Base-by-base conservation (phyloP, 352 stramenopile genomes). In the Globisporangium solare region DNA sequence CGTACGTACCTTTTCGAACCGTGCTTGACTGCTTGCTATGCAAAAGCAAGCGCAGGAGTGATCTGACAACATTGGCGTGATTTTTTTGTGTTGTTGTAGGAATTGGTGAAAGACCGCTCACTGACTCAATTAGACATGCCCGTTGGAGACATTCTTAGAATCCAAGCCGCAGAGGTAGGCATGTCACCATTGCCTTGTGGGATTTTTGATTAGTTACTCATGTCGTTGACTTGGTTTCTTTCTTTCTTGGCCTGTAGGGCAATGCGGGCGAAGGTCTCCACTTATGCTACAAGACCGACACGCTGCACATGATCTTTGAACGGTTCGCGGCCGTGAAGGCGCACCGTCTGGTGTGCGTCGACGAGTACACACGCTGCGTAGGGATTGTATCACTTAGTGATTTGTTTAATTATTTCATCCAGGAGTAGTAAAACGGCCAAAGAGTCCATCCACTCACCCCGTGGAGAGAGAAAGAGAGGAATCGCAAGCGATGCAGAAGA, bases 381-480 rank as follows among this genome's bases (percentile, higher is more conserved):
- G 84, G 84, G 53, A 73, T 94, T 61, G 79, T 94, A 68, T 89
- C 84, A 52, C 79, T 94, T 56, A 92, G 84, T 63, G 84, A 94
- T 71, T 71, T 94, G 77, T 94, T 94, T 79, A 90, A 92, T 82
- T 94, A 94, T 86, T 94, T 94, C 71, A 71, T 94, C 52, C 68
- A 92, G 61, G 87, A 92, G 73, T 66, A 64, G 47, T 50, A 24
- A 47, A 14, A 58, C 7, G 42, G 18, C 32, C 18, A n/a, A 41
- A 39, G 18, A 49, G 40, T 57, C n/a, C n/a, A n/a, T n/a, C n/a
- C n/a, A n/a, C n/a, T 12, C 6, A 35, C 37, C 24, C 20, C 15
- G 20, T n/a, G 37, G 35, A 56, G 47, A 50, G 22, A 43, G 14
- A 52, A 24, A 31, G 47, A 21, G 18, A 61, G 6, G 32, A 42